phyloP scores from a whole-genome alignment of 306 rosid species.

The Acmispon strigosus region DNA sequence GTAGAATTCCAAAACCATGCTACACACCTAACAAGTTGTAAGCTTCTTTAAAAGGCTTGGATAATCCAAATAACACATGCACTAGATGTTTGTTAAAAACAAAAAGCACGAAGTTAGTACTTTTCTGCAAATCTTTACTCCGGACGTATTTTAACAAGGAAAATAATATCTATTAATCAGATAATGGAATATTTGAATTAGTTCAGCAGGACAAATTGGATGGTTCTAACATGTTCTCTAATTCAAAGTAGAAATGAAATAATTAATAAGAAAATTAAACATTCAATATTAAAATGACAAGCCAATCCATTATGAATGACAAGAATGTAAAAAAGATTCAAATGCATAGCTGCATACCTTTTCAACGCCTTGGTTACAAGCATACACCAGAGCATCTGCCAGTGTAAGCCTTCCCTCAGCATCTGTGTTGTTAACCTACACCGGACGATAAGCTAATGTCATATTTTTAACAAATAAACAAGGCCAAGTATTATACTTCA shows the following conservation, averaged over 20 bases:
- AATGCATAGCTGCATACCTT: slow-evolving; percentile 37
- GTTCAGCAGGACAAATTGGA: background rate
- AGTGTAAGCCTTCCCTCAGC: slow-evolving; percentile 94
- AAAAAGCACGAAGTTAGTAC: background rate
- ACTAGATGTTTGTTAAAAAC: background rate
- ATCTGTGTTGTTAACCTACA: slow-evolving; percentile 89
- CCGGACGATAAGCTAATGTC: slow-evolving; percentile 15
- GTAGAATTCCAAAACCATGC: slow-evolving; percentile 15
- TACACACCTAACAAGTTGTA: background rate
- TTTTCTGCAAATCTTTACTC: background rate
- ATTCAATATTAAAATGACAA: background rate
- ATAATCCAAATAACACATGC: background rate
- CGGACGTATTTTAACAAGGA: background rate
- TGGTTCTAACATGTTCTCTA: background rate
- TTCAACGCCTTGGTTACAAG: slow-evolving; percentile 90
- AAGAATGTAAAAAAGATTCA: background rate
- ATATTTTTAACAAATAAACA: background rate
- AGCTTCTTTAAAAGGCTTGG: background rate
- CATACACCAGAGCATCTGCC: slow-evolving; percentile 87
- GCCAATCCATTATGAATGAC: background rate
- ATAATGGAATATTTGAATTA: background rate
- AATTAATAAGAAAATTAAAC: background rate
- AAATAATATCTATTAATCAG: background rate
- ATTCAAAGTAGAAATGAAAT: background rate
- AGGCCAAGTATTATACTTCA: background rate